Evolutionary conservation across 257 asterid genomes (phyloP).

Genomic region (Verbena officinalis): DNA sequence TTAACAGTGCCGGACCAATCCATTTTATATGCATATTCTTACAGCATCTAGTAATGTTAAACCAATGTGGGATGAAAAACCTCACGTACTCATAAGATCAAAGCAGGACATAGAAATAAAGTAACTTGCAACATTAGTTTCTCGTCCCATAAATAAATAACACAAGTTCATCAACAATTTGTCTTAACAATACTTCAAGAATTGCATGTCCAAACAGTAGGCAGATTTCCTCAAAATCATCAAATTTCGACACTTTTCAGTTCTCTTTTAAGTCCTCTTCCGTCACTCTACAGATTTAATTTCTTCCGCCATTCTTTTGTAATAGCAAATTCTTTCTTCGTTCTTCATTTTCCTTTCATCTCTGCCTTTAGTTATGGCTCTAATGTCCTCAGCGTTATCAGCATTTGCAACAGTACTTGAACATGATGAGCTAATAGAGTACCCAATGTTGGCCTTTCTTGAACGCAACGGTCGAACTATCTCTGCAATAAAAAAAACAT

Average conservation of each 20-base stretch:
- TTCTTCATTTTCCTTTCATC: slow-evolving; percentile 18
- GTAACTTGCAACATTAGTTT: neutral
- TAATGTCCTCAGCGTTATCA: slow-evolving; percentile 2
- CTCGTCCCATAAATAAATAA: neutral
- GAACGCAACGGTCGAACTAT: slow-evolving; percentile 6
- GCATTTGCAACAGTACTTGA: slow-evolving; percentile 7
- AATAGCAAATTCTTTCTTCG: slow-evolving; percentile 24
- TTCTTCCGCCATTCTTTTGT: slow-evolving; percentile 35
- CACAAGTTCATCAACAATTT: slow-evolving; percentile 49
- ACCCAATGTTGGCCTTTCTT: slow-evolving; percentile 4
- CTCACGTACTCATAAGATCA: too few relatives aligned
- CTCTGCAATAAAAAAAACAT: slow-evolving; percentile 24
- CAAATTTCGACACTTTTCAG: slow-evolving; percentile 37
- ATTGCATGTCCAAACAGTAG: slow-evolving; percentile 42
- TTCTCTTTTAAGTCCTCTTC: slow-evolving; percentile 40
- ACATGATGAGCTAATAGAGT: slow-evolving; percentile 9
- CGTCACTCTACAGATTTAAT: slow-evolving; percentile 38
- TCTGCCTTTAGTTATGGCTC: slow-evolving; percentile 16
- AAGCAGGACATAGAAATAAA: too few relatives aligned
- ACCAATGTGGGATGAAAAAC: neutral
- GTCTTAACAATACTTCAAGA: slow-evolving; percentile 41
- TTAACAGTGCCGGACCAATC: too few relatives aligned
- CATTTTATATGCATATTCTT: neutral
- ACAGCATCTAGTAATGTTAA: neutral
- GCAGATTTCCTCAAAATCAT: slow-evolving; percentile 48